Conservation (phyloP, 345 rosid species). For the Passiflora organensis region DNA sequence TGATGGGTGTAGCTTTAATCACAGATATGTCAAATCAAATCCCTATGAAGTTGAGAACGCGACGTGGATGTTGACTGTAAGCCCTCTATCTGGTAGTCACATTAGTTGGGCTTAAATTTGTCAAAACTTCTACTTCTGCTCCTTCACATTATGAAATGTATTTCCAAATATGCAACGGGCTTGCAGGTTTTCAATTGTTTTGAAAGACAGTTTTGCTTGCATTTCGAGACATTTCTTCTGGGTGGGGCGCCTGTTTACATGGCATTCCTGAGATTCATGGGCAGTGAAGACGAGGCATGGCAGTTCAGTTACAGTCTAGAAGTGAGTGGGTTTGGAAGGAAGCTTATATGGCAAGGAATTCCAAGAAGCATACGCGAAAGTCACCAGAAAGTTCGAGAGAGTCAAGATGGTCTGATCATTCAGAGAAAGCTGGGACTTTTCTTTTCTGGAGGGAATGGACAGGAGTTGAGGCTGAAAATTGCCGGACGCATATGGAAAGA, state of each 20-base stretch:
- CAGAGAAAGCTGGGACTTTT: conserved; percentile 47
- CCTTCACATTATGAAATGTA: too few relatives aligned
- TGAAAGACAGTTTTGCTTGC: conserved; percentile 49
- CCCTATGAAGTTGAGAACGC: conserved; percentile 91
- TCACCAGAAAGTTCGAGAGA: conserved; percentile 50
- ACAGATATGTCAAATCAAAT: conserved; percentile 80
- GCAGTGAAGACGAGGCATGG: conserved; percentile 41
- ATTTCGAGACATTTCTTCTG: conserved; percentile 53
- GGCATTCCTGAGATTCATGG: conserved; percentile 61
- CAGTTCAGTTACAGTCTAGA: conserved; percentile 51
- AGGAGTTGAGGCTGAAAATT: conserved; percentile 44
- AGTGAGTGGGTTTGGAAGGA: conserved; percentile 50
- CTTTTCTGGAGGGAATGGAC: conserved; percentile 49
- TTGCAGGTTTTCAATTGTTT: conserved; percentile 50
- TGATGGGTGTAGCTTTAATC: conserved; percentile 76
- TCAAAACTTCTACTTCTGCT: too few relatives aligned
- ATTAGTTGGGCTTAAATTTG: too few relatives aligned
- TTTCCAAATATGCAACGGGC: too few relatives aligned
- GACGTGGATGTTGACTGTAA: conserved; percentile 95
- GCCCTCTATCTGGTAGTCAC: conserved; percentile 4
- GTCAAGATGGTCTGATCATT: conserved; percentile 51
- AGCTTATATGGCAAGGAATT: conserved; percentile 50
- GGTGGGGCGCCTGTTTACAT: conserved; percentile 55
- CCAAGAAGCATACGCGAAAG: conserved; percentile 54
- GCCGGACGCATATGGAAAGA: conserved; percentile 53